phyloP scores from a whole-genome alignment of 192 early-diverging fungal genomes.

The Entophlyctis luteolus region DNA sequence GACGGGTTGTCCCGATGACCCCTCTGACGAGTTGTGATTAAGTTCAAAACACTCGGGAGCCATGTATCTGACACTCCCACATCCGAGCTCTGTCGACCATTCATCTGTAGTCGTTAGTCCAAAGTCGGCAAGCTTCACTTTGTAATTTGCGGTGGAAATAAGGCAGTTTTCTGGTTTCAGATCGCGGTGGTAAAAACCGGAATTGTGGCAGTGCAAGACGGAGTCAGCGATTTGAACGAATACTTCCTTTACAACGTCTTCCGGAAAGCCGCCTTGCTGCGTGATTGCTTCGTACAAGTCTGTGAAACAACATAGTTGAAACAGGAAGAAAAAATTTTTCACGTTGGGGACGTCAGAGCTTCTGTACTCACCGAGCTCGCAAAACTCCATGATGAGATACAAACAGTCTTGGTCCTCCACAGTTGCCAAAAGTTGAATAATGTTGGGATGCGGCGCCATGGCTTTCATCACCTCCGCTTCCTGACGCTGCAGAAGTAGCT shows the following conservation, averaged over 20 bases:
- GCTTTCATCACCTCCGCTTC: slow-evolving; percentile 30
- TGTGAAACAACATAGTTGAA: no score
- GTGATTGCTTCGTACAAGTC: slow-evolving; percentile 38
- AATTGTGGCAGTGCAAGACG: slow-evolving; percentile 69
- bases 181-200: slow-evolving; percentile 86
- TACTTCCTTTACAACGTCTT: slow-evolving; percentile 46
- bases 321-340: slow-evolving; percentile 4
- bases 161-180: slow-evolving; percentile 94
- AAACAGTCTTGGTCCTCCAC: slow-evolving; percentile 32
- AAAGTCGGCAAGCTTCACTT: slow-evolving; percentile 87
- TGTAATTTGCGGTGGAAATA: slow-evolving; percentile 35
- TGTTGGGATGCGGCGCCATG: slow-evolving; percentile 24
- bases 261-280: slow-evolving; percentile 33
- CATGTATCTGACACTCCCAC: slow-evolving; percentile 85
- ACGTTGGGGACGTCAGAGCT: no score
- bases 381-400: slow-evolving; percentile 37
- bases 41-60: slow-evolving; percentile 64
- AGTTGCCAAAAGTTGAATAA: slow-evolving; percentile 27
- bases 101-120: slow-evolving; percentile 77
- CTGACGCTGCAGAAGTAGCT: slow-evolving; percentile 33
- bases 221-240: slow-evolving; percentile 78
- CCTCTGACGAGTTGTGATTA: slow-evolving; percentile 25
- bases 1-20: slow-evolving; percentile 45
- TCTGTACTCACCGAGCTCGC: slow-evolving; percentile 26
- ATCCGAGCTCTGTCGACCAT: slow-evolving; percentile 77